Conservation (phyloP, 768 basidiomycete species). For the Amanita fuliginea region DNA sequence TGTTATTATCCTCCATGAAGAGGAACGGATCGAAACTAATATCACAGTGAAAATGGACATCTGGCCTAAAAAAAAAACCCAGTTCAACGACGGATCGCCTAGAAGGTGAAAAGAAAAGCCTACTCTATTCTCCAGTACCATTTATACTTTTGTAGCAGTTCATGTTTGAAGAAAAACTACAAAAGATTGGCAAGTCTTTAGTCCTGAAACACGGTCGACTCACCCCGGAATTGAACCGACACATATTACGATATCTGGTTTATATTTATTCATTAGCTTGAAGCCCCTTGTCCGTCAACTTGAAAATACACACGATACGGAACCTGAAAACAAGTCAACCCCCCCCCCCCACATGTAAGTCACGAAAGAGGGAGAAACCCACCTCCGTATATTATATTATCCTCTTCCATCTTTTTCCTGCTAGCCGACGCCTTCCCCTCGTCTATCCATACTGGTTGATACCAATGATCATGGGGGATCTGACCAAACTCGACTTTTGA, state of each 20-base stretch:
- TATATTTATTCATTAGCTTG: not conserved
- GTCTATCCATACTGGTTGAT: constrained; percentile 66
- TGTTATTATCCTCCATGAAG: constrained; percentile 58
- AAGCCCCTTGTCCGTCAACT: constrained; percentile 13
- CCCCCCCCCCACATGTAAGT: not conserved
- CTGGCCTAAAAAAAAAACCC: constrained; percentile 40
- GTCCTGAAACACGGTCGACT: constrained; percentile 10
- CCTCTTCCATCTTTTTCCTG: constrained; percentile 49
- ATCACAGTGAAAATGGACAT: constrained; percentile 71
- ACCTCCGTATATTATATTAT: constrained; percentile 32
- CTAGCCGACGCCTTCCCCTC: constrained; percentile 48
- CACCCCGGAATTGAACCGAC: constrained; percentile 58
- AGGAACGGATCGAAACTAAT: constrained; percentile 56
- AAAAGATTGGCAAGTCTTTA: not conserved
- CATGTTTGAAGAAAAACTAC: constrained; percentile 64
- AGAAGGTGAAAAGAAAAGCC: constrained; percentile 13
- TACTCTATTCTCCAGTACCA: constrained; percentile 79
- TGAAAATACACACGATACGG: constrained; percentile 11
- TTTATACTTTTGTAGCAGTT: constrained; percentile 50
- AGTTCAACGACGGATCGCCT: not conserved
- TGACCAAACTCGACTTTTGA: constrained; percentile 37
- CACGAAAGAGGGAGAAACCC: constrained; percentile 14
- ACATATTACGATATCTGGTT: constrained; percentile 53
- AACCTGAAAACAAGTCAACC: not conserved
- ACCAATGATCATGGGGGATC: constrained; percentile 62